These are phyloP conservation scores for Nicotiana noctiflora DNA, from an alignment of 257 asterid genomes.

Conservation along the genomic window DNA sequence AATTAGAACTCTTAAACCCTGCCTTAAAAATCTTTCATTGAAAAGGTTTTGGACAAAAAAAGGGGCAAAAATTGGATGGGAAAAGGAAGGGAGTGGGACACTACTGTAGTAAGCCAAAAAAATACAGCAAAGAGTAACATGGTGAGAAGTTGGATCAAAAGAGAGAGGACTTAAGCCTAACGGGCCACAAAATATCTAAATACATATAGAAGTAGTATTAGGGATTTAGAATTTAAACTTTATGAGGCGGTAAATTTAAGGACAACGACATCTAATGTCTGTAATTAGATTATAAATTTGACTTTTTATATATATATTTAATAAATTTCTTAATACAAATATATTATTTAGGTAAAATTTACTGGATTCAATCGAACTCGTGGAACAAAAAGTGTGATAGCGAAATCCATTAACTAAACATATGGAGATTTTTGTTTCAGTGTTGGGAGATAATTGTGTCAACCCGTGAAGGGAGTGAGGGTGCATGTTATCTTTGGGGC, in stretches of 20 bases:
- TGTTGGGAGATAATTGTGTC: background rate
- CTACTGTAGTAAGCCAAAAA: background rate
- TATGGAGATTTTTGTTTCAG: background rate
- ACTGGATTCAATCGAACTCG: too few species aligned
- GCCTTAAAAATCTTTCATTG: background rate
- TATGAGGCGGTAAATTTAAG: too few species aligned
- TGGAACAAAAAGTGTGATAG: too few species aligned
- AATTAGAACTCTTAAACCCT: background rate
- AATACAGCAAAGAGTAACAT: conserved; percentile 5
- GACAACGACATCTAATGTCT: too few species aligned
- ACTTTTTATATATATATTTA: too few species aligned
- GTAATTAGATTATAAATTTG: too few species aligned
- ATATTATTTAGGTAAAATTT: too few species aligned
- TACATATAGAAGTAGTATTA: too few species aligned
- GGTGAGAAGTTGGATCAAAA: conserved; percentile 2
- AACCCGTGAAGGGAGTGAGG: conserved; percentile 7
- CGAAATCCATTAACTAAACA: background rate
- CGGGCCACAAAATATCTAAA: background rate
- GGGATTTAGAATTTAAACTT: too few species aligned
- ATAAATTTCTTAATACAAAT: too few species aligned
- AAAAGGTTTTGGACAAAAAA: background rate
- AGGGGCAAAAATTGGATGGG: background rate
- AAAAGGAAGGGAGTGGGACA: background rate
- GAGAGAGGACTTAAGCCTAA: background rate
- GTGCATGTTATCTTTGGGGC: conserved; percentile 9